Conservation (phyloP, 345 rosid species). For the Pugionium dolabratum region DNA sequence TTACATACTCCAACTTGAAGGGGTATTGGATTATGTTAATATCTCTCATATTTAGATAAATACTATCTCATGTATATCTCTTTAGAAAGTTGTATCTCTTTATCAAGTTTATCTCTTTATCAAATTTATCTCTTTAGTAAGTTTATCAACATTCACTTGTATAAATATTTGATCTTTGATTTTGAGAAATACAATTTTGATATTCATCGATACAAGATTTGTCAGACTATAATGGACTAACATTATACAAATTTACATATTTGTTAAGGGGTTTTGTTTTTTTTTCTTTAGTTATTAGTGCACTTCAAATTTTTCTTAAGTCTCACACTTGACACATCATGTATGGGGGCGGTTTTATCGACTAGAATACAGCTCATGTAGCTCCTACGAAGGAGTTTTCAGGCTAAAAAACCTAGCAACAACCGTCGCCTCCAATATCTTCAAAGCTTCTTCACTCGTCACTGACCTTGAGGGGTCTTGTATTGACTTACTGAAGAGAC, state of each 20-base stretch:
- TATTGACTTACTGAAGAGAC: constrained; percentile 90
- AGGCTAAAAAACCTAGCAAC: constrained; percentile 57
- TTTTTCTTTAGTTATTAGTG: not conserved
- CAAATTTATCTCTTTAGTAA: too few species aligned
- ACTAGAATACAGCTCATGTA: constrained; percentile 25
- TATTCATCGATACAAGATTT: too few species aligned
- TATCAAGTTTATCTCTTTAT: too few species aligned
- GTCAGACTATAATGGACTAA: not conserved
- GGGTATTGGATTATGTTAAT: too few species aligned
- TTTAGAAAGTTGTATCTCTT: too few species aligned
- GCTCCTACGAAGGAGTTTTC: constrained; percentile 60
- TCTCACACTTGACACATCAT: not conserved
- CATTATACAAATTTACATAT: not conserved
- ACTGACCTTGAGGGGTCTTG: constrained; percentile 80
- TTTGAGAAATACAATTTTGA: too few species aligned
- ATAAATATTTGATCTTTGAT: too few species aligned
- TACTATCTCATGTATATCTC: too few species aligned
- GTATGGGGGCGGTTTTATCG: constrained; percentile 7
- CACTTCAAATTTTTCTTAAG: not conserved
- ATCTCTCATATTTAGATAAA: too few species aligned
- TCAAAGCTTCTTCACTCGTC: constrained; percentile 47
- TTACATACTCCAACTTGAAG: too few species aligned
- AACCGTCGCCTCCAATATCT: constrained; percentile 58
- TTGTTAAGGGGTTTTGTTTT: not conserved
- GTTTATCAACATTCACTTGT: too few species aligned